Conservation (phyloP, 2,329 filamentous ascomycete genomes). For the Aspergillus thermomutatus region DNA sequence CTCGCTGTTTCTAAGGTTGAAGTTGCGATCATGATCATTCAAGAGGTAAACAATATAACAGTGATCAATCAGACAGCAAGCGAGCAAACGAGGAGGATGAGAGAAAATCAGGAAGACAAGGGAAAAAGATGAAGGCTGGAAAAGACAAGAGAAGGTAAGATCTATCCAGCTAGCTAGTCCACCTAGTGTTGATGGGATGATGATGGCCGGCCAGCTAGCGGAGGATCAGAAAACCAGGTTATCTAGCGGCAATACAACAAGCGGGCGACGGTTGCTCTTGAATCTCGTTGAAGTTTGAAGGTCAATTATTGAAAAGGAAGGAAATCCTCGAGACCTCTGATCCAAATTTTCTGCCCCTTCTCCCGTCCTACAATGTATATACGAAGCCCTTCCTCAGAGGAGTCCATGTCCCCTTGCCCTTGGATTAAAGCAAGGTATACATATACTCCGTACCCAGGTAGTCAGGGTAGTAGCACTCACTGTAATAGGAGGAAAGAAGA, state of each 20-base stretch:
- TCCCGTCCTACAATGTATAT: not conserved
- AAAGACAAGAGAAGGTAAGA: not conserved
- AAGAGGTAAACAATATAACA: not conserved
- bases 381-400: not conserved
- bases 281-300: not conserved
- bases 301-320: not conserved
- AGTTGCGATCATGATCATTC: not conserved
- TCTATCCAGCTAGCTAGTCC: not conserved
- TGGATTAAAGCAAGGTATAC: not conserved
- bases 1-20: not conserved
- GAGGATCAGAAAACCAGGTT: not conserved
- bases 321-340: not conserved
- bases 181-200: not conserved
- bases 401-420: not conserved
- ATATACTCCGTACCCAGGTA: not conserved
- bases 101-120: conserved; percentile 6
- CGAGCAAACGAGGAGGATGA: conserved; percentile 6
- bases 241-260: not conserved
- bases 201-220: not conserved
- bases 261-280: not conserved
- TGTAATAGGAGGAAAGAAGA: not conserved
- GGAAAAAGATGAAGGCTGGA: conserved; percentile 26
- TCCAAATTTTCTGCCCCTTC: not conserved
- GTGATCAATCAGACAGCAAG: conserved; percentile 3
- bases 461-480: not conserved